These are phyloP conservation scores for Amylocystis lapponica DNA, from an alignment of 768 basidiomycete genomes.

Conservation along the genomic window DNA sequence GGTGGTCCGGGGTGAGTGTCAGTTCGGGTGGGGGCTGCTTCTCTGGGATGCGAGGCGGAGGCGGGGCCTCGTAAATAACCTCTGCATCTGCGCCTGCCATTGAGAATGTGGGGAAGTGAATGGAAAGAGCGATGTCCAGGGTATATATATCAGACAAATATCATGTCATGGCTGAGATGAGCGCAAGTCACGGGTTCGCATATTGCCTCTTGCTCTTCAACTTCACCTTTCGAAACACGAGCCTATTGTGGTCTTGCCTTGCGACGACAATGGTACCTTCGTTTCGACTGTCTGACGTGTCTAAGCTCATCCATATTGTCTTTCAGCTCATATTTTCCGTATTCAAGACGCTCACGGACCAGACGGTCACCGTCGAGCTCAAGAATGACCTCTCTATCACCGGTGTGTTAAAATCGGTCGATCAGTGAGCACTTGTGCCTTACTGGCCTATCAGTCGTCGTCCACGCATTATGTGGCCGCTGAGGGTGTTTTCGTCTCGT, in stretches of 20 bases:
- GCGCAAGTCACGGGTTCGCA: no score
- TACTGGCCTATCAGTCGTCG: background rate
- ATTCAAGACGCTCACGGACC: conserved; percentile 98
- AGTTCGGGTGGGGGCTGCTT: conserved; percentile 21
- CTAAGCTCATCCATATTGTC: no score
- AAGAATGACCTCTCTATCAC: conserved; percentile 99
- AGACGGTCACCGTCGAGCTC: conserved; percentile 93
- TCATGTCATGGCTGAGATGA: no score
- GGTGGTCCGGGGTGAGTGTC: conserved; percentile 38
- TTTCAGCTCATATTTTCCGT: conserved; percentile 89
- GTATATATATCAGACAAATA: no score
- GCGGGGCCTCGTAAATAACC: conserved; percentile 9
- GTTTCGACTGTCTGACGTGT: no score
- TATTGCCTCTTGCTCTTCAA: no score
- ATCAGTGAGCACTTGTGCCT: conserved; percentile 63
- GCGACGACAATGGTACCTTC: no score
- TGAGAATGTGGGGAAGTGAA: background rate
- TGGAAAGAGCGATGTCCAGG: background rate
- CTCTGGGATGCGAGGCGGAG: conserved; percentile 15
- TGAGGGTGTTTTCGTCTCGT: background rate
- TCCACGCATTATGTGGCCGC: background rate
- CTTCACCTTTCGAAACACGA: no score
- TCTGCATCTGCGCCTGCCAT: conserved; percentile 5
- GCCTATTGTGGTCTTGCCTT: no score
- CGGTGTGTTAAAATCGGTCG: conserved; percentile 93